Evolutionary conservation across 257 asterid genomes (phyloP), one percentile per base, ranked within the genome.

Genomic region (Hygrophila difformis): DNA sequence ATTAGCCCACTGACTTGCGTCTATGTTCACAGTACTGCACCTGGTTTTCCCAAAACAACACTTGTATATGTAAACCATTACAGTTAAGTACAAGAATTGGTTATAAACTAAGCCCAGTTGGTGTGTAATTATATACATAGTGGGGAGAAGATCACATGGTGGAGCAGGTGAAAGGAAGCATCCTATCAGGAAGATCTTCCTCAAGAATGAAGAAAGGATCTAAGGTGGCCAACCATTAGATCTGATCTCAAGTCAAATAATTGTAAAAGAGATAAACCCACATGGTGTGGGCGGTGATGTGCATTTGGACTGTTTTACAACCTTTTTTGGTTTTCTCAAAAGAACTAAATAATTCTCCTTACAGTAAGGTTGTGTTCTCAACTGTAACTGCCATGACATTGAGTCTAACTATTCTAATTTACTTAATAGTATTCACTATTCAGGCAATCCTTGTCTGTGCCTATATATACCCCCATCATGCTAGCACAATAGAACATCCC

Each of bases 231-330:
- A 21, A 14, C 24, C 14, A 20, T 12, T 37, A 34, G 53, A 55
- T 55, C 21, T 17, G 28, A 44, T 52, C 34, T 18, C 20, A 29
- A 43, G 60, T 55, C 66, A 48, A 47, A 55, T 49, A 63, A 49
- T 51, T 41, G 54, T 53, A 62, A 28, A 58, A 11, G 48, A 41
- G 17, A 29, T 40, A 46, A 18, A 70, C 53, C 56, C 64, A 65
- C 68, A 51, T 70, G 74, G 67, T 59, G 22, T n/a, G 44, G 26
- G 45, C 44, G 43, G 62, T 69, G 53, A 76, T 41, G 64, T 63
- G 76, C 51, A 73, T 42, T 53, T 72, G 71, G 85, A 63, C 75
- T n/a, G 21, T 22, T 45, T 42, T 11, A 51, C 39, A n/a, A n/a
- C n/a, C 17, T 31, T 45, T 44, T 39, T 60, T 41, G 52, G 18